A percentile compares a stretch with the other conserved stretches of the same genome.
These are phyloP conservation scores for Paraphoma sp. DNA, from an alignment of 2,329 filamentous ascomycete genomes.

Conservation along the genomic window DNA sequence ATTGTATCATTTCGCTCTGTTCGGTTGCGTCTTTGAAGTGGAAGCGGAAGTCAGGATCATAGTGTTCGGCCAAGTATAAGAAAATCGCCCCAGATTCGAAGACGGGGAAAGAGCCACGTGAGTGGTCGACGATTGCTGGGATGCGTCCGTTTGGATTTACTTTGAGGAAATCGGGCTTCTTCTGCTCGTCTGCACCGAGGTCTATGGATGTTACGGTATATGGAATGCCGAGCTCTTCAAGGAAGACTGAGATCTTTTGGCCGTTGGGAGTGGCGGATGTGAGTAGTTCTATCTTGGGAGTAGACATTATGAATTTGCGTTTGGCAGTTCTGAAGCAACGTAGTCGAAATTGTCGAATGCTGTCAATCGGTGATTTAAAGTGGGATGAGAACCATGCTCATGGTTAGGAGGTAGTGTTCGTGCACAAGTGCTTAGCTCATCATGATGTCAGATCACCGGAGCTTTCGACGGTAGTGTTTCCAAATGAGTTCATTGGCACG, in stretches of 20 bases:
- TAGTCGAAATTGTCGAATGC: not conserved
- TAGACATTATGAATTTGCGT: constrained; percentile 32
- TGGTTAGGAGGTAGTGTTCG: not conserved
- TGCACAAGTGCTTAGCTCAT: not conserved
- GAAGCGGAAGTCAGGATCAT: constrained; percentile 79
- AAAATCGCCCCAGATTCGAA: constrained; percentile 85
- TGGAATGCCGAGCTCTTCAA: constrained; percentile 73
- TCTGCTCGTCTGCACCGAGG: constrained; percentile 73
- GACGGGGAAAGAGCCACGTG: constrained; percentile 70
- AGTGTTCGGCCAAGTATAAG: constrained; percentile 79
- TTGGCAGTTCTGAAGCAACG: not conserved
- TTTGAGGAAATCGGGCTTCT: constrained; percentile 75
- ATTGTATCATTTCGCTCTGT: constrained; percentile 78
- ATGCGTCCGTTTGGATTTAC: constrained; percentile 93
- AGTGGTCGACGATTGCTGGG: constrained; percentile 77
- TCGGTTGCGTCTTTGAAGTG: constrained; percentile 78
- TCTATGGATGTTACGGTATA: constrained; percentile 56
- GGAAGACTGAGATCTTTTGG: constrained; percentile 81
- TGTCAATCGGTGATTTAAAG: not conserved
- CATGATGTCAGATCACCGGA: not conserved
- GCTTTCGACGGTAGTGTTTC: not conserved
- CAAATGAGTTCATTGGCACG: not conserved
- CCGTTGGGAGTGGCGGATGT: constrained; percentile 86
- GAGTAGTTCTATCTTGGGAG: constrained; percentile 69
- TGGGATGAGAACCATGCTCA: not conserved